Evolutionary conservation across 2,329 filamentous ascomycete species (phyloP).

Genomic region (Macrophomina pseudophaseolina): DNA sequence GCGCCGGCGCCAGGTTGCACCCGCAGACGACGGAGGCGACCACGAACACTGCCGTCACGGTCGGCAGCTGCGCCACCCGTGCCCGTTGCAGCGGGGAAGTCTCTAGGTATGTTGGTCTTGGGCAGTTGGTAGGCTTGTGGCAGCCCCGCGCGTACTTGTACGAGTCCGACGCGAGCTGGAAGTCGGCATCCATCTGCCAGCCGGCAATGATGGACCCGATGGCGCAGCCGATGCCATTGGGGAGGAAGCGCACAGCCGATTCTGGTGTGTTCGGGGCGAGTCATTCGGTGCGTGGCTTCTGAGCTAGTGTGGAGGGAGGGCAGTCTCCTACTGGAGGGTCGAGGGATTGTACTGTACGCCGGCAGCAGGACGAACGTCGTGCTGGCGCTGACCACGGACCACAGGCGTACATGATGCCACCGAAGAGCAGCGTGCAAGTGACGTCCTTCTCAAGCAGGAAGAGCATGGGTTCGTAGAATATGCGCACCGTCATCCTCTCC

Average conservation of each 20-base stretch:
- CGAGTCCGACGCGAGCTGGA: slow-evolving; percentile 38
- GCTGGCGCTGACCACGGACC: slow-evolving; percentile 62
- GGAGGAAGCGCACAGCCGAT: slow-evolving; percentile 60
- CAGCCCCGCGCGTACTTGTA: slow-evolving; percentile 13
- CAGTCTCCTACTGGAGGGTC: slow-evolving; percentile 51
- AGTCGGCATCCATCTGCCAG: slow-evolving; percentile 59
- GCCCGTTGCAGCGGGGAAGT: slow-evolving; percentile 58
- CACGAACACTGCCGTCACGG: slow-evolving; percentile 54
- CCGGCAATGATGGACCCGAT: slow-evolving; percentile 59
- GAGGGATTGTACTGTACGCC: slow-evolving; percentile 50
- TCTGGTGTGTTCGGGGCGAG: too few relatives aligned
- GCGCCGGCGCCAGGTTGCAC: slow-evolving; percentile 54
- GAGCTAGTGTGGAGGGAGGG: not conserved
- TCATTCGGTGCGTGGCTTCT: too few relatives aligned
- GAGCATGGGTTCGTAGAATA: slow-evolving; percentile 16
- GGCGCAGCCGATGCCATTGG: slow-evolving; percentile 61
- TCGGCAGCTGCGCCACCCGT: slow-evolving; percentile 55
- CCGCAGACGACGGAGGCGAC: slow-evolving; percentile 57
- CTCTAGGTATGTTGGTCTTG: not conserved
- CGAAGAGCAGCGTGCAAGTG: slow-evolving; percentile 53
- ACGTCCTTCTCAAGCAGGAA: slow-evolving; percentile 41
- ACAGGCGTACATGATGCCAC: slow-evolving; percentile 59
- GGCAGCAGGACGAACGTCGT: slow-evolving; percentile 57
- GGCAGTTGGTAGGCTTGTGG: slow-evolving; percentile 21
- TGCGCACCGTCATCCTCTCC: not conserved